Evolutionary conservation across 208 protist species (phyloP), one percentile per base, ranked within the genome.

Genomic region (Leishmania mexicana): DNA sequence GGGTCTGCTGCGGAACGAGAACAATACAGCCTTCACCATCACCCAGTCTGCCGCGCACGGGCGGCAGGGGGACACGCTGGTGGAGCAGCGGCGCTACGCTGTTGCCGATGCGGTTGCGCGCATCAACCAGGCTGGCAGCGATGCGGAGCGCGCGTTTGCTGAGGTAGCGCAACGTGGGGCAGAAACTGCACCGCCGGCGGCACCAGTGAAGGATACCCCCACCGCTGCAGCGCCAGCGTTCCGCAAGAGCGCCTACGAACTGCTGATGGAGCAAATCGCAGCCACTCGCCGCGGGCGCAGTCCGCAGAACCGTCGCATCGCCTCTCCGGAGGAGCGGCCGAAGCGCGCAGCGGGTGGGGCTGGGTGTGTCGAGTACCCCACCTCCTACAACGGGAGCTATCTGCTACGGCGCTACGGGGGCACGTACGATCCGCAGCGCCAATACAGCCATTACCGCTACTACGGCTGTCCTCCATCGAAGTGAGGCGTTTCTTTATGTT

Each of bases 21-120:
- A 91, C 76, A 84, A 57, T 77, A 97, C 92, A 15, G 91, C 94
- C 71, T 96, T 97, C 88, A 97, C 92, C 19, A 15, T 97, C 40
- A 90, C 92, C 42, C 94, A 97, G 75, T 94, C 92, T 38, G 65
- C 79, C 21, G 92, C 87, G 21, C 95, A 94, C 83, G 90, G 87
- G 38, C 87, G 87, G 10, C 75, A 83, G 53, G 73, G 75, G 24
- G 78, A 81, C 17, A 53, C 82, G 0, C 57, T 83, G n/a, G 86
- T 88, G 58, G 89, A 93, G 83, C 88, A 83, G 54, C 88, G 91
- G 17, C 90, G 90, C 24, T 62, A 76, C 45, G 83, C 78, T 58
- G 84, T 95, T n/a, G 81, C 88, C 10, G 89, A 94, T 38, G 87
- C 91, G 0, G 84, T 94, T 28, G 79, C 70, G 24, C 85, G 92